Percentiles rank a stretch among this genome's conserved stretches.
These are phyloP conservation scores for Cercospora zeae-maydis DNA, from an alignment of 2,329 filamentous ascomycete species.

Conservation along the genomic window DNA sequence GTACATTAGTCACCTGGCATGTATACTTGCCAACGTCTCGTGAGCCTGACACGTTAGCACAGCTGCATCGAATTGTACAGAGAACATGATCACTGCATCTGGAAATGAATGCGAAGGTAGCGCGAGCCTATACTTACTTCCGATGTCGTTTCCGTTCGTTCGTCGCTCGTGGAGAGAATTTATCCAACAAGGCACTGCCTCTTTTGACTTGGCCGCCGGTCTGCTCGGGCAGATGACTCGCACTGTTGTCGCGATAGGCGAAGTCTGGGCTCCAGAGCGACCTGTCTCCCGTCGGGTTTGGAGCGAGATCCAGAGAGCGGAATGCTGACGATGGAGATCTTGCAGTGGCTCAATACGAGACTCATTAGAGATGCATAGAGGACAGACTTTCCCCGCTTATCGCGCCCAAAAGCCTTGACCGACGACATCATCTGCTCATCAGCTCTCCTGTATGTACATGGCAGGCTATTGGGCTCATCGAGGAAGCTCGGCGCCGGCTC, in stretches of 20 bases:
- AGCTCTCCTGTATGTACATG: background rate
- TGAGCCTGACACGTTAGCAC: too few species aligned
- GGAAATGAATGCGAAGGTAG: too few species aligned
- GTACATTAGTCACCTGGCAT: too few species aligned
- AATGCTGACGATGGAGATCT: background rate
- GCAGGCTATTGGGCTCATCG: background rate
- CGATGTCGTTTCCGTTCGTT: too few species aligned
- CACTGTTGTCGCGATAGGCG: background rate
- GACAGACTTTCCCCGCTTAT: background rate
- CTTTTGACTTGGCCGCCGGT: background rate
- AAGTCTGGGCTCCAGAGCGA: background rate
- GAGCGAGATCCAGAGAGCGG: background rate
- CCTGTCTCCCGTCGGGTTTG: background rate
- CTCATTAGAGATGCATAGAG: background rate
- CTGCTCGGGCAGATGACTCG: background rate
- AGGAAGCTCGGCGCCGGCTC: background rate
- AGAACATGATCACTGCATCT: too few species aligned
- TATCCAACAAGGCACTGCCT: too few species aligned
- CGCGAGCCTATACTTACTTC: too few species aligned
- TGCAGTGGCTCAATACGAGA: background rate
- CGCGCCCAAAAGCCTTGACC: background rate
- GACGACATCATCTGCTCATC: background rate
- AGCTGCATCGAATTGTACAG: too few species aligned
- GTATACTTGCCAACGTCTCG: too few species aligned
- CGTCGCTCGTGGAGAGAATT: too few species aligned